Evolutionary conservation across 805 yeast genomes (phyloP), one percentile per base, ranked within the genome.

Genomic region (Komagataella ulmi): DNA sequence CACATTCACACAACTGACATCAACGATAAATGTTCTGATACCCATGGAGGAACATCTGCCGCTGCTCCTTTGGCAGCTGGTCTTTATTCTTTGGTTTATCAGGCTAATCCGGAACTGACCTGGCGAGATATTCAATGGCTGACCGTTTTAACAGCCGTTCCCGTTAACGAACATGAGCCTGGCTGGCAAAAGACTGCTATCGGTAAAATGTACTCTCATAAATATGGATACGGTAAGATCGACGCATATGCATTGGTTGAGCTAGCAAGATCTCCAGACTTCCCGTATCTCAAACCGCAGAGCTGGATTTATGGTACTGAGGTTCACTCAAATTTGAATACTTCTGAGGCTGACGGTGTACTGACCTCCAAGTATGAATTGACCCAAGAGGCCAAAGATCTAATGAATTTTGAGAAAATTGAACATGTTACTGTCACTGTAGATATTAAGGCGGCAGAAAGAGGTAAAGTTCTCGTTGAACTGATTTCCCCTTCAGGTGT

Each of bases 41-140:
- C 58, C 23, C 99, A 93, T 65, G 97, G 97, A 8, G 99, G 99
- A 18, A 93, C 99, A 0, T 91, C 98, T 19, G 99, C 99, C 0
- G 97, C 99, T 14, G 99, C 99, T 0, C 99, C 99, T 0, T 73
- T 93, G 52, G 98, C 97, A 0, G 97, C 98, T 0, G 99, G 98
- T n/a, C 76, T 93, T 1, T 88, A 86, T 63, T 79, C 97, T 0
- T 71, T 93, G 50, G 87, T 87, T 2, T 70, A 93, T 50, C 81
- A 83, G 58, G 89, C 84, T 3, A 85, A 95, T 57, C 96, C 97
- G 1, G 75, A 83, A 3, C 75, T 93, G 52, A 86, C 97, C 0
- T 93, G 99, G 99, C 77, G 99, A 63, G 99, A 93, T 63, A 74
- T 90, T 52, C 99, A 93, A 68, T 88, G 90, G 60, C 72, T 93